Evolutionary conservation across 2,329 filamentous ascomycete species (phyloP).

Genomic region (Pseudogymnoascus sp.): DNA sequence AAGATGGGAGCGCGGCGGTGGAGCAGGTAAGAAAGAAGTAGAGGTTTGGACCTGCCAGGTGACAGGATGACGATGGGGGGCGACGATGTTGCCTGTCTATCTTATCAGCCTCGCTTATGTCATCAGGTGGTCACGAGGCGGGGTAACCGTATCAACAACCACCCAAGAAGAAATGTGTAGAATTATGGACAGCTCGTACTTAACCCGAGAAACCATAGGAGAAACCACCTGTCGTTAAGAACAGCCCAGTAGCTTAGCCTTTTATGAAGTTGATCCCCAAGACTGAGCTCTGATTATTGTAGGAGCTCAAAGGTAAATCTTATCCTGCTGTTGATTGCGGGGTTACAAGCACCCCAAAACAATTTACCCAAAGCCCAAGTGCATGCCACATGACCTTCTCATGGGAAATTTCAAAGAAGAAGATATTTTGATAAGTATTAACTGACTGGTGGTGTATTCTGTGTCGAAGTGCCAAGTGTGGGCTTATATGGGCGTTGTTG

Average conservation of each 20-base stretch:
- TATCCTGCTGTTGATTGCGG: neutral
- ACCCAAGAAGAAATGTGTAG: too few relatives aligned
- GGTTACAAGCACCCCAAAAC: neutral
- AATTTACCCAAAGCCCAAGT: neutral
- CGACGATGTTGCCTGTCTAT: neutral
- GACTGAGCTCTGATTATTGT: neutral
- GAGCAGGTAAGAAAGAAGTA: neutral
- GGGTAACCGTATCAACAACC: too few relatives aligned
- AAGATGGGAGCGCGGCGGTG: neutral
- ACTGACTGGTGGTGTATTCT: neutral
- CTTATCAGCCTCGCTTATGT: constrained; percentile 10
- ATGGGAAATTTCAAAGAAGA: neutral
- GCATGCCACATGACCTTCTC: neutral
- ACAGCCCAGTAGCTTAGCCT: neutral
- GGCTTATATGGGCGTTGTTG: neutral
- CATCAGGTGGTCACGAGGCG: neutral
- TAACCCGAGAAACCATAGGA: too few relatives aligned
- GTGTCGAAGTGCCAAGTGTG: neutral
- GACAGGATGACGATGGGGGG: neutral
- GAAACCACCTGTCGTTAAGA: neutral
- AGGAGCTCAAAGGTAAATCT: neutral
- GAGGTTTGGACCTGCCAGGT: neutral
- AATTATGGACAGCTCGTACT: too few relatives aligned
- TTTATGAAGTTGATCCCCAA: neutral
- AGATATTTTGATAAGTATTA: neutral